These are phyloP conservation scores for Raphanus hybrid DNA, from an alignment of 441 rosid genomes.

Conservation along the genomic window DNA sequence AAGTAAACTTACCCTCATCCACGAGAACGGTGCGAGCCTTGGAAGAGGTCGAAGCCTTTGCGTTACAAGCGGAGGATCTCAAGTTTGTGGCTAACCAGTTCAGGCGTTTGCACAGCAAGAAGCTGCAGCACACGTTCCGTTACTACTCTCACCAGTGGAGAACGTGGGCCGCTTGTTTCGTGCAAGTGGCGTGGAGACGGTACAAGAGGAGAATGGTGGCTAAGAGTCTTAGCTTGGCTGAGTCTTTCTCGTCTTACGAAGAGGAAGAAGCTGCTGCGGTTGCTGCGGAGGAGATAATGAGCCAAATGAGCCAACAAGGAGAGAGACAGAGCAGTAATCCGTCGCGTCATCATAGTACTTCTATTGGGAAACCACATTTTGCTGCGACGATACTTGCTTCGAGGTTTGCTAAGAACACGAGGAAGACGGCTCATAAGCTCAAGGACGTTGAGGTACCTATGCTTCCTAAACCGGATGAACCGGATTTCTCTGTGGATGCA, in stretches of 20 bases:
- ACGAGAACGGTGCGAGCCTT: constrained; percentile 81
- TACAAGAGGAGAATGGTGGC: constrained; percentile 61
- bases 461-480: constrained; percentile 85
- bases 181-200: constrained; percentile 86
- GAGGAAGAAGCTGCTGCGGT: constrained; percentile 33
- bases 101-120: constrained; percentile 89
- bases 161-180: constrained; percentile 92
- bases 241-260: constrained; percentile 55
- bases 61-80: constrained; percentile 79
- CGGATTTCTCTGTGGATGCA: constrained; percentile 77
- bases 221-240: constrained; percentile 61
- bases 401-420: constrained; percentile 79
- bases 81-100: constrained; percentile 92
- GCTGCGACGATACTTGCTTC: constrained; percentile 75
- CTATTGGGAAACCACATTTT: constrained; percentile 60
- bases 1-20: constrained; percentile 77
- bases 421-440: constrained; percentile 66
- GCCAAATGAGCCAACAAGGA: constrained; percentile 41
- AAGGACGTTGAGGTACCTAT: constrained; percentile 63
- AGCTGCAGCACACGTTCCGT: constrained; percentile 87
- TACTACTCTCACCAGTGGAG: constrained; percentile 92
- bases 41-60: constrained; percentile 92
- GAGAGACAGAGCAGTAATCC: constrained; percentile 33
- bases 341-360: constrained; percentile 43
- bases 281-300: constrained; percentile 44